These are phyloP conservation scores for Penicillium sp. DNA, from an alignment of 2,329 filamentous ascomycete genomes.

Conservation along the genomic window DNA sequence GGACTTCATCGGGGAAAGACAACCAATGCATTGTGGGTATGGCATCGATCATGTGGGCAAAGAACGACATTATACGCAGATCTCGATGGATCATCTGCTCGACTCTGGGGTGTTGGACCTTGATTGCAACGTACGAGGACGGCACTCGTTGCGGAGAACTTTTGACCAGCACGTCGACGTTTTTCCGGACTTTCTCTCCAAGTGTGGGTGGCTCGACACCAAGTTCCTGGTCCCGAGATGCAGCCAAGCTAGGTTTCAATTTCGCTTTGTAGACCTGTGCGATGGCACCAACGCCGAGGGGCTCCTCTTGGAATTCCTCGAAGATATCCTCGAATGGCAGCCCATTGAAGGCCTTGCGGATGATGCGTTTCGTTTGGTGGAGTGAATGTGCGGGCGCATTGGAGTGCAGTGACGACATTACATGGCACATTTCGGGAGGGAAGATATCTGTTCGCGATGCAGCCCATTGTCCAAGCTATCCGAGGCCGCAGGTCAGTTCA, in stretches of 20 bases:
- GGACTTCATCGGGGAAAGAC: slow-evolving; percentile 89
- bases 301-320: slow-evolving; percentile 87
- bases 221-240: slow-evolving; percentile 60
- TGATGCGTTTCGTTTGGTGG: slow-evolving; percentile 73
- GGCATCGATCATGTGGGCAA: slow-evolving; percentile 78
- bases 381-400: slow-evolving; percentile 91
- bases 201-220: slow-evolving; percentile 58
- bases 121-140: slow-evolving; percentile 90
- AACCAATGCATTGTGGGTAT: slow-evolving; percentile 97
- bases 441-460: slow-evolving; percentile 96
- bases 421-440: slow-evolving; percentile 83
- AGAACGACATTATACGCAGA: slow-evolving; percentile 89
- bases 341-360: slow-evolving; percentile 79
- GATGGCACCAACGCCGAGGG: slow-evolving; percentile 91
- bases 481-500: neutral
- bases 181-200: slow-evolving; percentile 71
- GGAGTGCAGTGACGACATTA: slow-evolving; percentile 94
- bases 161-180: slow-evolving; percentile 84
- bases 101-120: slow-evolving; percentile 89
- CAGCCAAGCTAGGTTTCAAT: slow-evolving; percentile 75
- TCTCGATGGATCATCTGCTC: slow-evolving; percentile 90
- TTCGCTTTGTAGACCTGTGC: slow-evolving; percentile 98
- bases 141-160: slow-evolving; percentile 82
- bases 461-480: slow-evolving; percentile 92
- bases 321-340: slow-evolving; percentile 87